A percentile compares a stretch with the other conserved stretches of the same genome.
Evolutionary conservation across 176 grass and related monocot species (phyloP).

Genomic region (Avena sativa): DNA sequence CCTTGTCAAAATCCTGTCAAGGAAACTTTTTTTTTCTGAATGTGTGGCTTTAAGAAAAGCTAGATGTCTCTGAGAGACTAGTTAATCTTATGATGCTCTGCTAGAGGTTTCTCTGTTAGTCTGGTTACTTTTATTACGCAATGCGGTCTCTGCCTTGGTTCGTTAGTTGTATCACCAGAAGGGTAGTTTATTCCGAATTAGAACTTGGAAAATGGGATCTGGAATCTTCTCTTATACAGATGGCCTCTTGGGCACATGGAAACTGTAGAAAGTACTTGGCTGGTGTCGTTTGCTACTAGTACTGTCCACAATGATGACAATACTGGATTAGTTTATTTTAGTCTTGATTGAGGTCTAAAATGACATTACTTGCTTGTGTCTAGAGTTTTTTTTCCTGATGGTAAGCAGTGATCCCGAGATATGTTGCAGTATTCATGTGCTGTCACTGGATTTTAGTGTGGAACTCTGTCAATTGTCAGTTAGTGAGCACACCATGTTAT

Average conservation of each 20-base stretch:
- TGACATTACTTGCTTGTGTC: background rate
- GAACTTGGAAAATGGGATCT: background rate
- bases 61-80: background rate
- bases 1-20: background rate
- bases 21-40: background rate
- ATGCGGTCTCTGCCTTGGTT: background rate
- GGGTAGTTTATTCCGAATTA: constrained; percentile 17
- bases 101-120: background rate
- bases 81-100: background rate
- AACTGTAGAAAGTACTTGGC: background rate
- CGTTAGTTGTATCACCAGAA: background rate
- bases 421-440: background rate
- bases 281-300: background rate
- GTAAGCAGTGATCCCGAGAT: background rate
- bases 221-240: constrained; percentile 35
- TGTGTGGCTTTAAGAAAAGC: background rate
- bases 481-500: background rate
- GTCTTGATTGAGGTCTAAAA: constrained; percentile 1
- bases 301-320: background rate
- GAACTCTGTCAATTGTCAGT: background rate
- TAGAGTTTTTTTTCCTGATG: background rate
- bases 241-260: constrained; percentile 33
- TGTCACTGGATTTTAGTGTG: background rate
- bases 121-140: background rate
- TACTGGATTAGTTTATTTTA: background rate